phyloP scores from a whole-genome alignment of 331 rosid species.

The Quercus phellos region DNA sequence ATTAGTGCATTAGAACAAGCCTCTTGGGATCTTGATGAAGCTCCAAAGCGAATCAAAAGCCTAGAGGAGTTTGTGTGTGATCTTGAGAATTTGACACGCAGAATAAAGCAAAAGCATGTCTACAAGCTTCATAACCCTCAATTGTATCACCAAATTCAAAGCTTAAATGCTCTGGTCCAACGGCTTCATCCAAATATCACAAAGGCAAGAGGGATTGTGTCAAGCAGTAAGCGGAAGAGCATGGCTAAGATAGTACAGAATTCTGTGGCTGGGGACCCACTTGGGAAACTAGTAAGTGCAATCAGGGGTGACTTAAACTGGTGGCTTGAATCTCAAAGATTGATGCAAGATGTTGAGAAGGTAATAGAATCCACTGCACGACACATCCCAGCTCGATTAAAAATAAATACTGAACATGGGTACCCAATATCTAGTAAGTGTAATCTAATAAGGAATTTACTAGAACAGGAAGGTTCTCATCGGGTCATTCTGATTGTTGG shows the following conservation, averaged over 20 bases:
- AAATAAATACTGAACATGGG: constrained; percentile 22
- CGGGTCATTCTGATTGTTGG: constrained; percentile 22
- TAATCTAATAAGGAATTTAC: constrained; percentile 20
- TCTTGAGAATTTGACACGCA: constrained; percentile 19
- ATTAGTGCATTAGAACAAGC: constrained; percentile 22
- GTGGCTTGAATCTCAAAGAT: constrained; percentile 31
- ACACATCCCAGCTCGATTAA: constrained; percentile 9
- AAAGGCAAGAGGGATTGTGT: constrained; percentile 22
- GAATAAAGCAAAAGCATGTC: constrained; percentile 28
- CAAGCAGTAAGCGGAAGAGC: constrained; percentile 15
- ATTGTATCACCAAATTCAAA: constrained; percentile 19
- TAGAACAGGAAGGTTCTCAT: constrained; percentile 10
- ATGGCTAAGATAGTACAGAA: constrained; percentile 20
- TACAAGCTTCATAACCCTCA: constrained; percentile 17
- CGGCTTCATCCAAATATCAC: constrained; percentile 23
- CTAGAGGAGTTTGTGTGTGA: constrained; percentile 27
- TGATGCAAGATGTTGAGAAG: constrained; percentile 16
- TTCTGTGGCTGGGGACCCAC: constrained; percentile 30
- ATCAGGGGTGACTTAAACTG: constrained; percentile 26
- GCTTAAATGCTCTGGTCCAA: constrained; percentile 21
- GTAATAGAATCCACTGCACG: constrained; percentile 22
- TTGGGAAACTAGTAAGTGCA: constrained; percentile 17
- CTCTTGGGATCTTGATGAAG: constrained; percentile 30
- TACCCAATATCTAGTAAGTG: constrained; percentile 25
- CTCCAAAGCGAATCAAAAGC: constrained; percentile 25